phyloP scores from a whole-genome alignment of 441 rosid genomes.

The Erodium texanum region DNA sequence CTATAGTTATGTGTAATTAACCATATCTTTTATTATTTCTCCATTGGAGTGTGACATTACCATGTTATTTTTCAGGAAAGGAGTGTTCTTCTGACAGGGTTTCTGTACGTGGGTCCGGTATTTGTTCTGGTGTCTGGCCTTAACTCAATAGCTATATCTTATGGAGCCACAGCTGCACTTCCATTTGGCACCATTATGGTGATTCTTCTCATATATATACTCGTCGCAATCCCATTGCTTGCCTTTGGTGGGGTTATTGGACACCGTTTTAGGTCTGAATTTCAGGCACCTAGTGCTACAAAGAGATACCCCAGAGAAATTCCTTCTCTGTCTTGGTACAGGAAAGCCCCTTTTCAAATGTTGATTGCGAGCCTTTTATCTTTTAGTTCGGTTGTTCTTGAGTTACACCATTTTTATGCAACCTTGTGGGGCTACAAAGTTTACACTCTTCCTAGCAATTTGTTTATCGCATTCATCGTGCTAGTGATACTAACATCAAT shows the following conservation, averaged over 20 bases:
- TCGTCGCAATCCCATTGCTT: conserved; percentile 51
- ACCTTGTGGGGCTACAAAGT: conserved; percentile 83
- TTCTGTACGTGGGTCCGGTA: conserved; percentile 49
- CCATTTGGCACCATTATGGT: conserved; percentile 66
- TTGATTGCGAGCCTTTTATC: conserved; percentile 63
- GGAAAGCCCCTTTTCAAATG: conserved; percentile 53
- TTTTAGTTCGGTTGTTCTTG: conserved; percentile 53
- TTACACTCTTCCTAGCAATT: conserved; percentile 44
- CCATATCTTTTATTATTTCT: neutral
- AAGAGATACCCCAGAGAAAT: conserved; percentile 58
- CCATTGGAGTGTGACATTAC: conserved; percentile 10
- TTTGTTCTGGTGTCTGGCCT: conserved; percentile 39
- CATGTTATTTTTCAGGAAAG: conserved; percentile 38
- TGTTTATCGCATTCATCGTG: conserved; percentile 47
- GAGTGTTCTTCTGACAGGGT: conserved; percentile 55
- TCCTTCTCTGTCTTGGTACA: conserved; percentile 51
- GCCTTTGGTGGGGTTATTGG: conserved; percentile 64
- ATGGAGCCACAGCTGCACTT: conserved; percentile 68
- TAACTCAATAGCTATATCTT: conserved; percentile 53
- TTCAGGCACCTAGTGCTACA: conserved; percentile 49
- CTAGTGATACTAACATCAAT: conserved; percentile 48
- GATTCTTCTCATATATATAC: conserved; percentile 40
- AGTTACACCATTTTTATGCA: conserved; percentile 51
- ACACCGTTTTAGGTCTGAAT: conserved; percentile 44
- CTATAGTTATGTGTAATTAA: no score